Evolutionary conservation across 2,329 filamentous ascomycete genomes (phyloP).

Genomic region (Cladophialophora exuberans): DNA sequence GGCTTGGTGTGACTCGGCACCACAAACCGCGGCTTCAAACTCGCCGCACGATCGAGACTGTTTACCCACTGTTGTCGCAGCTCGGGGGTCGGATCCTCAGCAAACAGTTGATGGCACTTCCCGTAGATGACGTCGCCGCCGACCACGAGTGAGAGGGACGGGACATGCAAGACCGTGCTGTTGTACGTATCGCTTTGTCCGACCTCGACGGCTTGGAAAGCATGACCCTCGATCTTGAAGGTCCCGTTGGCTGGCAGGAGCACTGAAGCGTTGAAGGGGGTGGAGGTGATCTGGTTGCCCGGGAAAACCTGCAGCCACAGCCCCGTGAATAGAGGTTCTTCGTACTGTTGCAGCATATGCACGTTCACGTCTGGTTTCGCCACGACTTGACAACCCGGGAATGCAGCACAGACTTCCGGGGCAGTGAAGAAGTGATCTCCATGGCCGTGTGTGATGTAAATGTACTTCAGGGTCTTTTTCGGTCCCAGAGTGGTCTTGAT

Average conservation of each 20-base stretch:
- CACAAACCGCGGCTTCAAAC: conserved; percentile 39
- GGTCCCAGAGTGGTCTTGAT: conserved; percentile 38
- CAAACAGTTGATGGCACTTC: conserved; percentile 41
- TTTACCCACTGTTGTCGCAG: conserved; percentile 40
- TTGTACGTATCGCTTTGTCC: conserved; percentile 38
- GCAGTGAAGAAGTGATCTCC: conserved; percentile 47
- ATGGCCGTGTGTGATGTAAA: conserved; percentile 49
- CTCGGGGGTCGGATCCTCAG: conserved; percentile 39
- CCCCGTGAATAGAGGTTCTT: not conserved
- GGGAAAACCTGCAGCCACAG: conserved; percentile 12
- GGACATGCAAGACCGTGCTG: conserved; percentile 42
- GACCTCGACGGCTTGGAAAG: conserved; percentile 32
- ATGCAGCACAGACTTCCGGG: conserved; percentile 35
- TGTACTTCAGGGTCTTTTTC: conserved; percentile 36
- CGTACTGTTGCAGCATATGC: conserved; percentile 29
- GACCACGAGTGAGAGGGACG: conserved; percentile 41
- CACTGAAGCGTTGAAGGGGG: not conserved
- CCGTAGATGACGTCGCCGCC: conserved; percentile 46
- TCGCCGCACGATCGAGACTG: conserved; percentile 36
- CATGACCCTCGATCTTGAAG: conserved; percentile 30
- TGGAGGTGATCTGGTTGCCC: not conserved
- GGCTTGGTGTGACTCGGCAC: conserved; percentile 38
- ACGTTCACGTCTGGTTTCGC: conserved; percentile 28
- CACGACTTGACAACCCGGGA: conserved; percentile 33
- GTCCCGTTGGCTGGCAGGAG: not conserved